Conservation (phyloP, 192 early-diverging fungal species). For the Coemansia sp. region DNA sequence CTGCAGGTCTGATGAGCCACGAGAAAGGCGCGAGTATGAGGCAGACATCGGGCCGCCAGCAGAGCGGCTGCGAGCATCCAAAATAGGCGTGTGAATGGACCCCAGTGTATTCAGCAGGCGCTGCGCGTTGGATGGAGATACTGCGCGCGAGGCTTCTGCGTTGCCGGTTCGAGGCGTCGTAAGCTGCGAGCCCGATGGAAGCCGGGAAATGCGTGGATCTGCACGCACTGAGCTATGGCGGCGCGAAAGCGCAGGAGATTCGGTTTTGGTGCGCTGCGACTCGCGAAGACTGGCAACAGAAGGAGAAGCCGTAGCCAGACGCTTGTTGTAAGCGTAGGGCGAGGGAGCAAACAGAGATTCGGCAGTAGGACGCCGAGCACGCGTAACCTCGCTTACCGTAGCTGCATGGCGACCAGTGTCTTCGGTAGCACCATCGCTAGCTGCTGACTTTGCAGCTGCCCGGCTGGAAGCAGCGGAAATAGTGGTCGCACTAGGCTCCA, state of each 20-base stretch:
- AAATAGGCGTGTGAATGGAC: constrained; percentile 41
- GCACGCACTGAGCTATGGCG: constrained; percentile 35
- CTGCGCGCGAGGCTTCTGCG: constrained; percentile 8
- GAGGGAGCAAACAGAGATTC: constrained; percentile 44
- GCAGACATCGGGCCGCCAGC: constrained; percentile 2
- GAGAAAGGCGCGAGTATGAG: not conserved
- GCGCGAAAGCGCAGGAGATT: constrained; percentile 29
- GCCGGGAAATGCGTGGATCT: constrained; percentile 13
- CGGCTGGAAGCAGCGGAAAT: constrained; percentile 1
- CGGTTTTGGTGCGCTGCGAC: constrained; percentile 24
- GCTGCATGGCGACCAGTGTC: constrained; percentile 16
- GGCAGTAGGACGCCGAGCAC: constrained; percentile 28
- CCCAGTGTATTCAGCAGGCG: constrained; percentile 43
- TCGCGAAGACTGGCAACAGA: constrained; percentile 44
- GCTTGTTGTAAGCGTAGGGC: constrained; percentile 52
- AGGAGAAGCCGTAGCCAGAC: constrained; percentile 38
- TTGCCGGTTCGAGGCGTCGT: constrained; percentile 5
- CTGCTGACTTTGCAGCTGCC: not conserved
- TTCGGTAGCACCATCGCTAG: constrained; percentile 1
- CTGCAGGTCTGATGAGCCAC: not conserved
- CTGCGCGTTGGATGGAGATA: constrained; percentile 43
- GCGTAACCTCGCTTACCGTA: constrained; percentile 19
- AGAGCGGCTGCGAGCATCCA: constrained; percentile 29
- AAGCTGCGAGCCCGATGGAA: constrained; percentile 8
- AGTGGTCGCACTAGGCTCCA: not conserved